Conservation (phyloP, 495 filamentous ascomycete genomes). For the Lentithecium fluviatile region DNA sequence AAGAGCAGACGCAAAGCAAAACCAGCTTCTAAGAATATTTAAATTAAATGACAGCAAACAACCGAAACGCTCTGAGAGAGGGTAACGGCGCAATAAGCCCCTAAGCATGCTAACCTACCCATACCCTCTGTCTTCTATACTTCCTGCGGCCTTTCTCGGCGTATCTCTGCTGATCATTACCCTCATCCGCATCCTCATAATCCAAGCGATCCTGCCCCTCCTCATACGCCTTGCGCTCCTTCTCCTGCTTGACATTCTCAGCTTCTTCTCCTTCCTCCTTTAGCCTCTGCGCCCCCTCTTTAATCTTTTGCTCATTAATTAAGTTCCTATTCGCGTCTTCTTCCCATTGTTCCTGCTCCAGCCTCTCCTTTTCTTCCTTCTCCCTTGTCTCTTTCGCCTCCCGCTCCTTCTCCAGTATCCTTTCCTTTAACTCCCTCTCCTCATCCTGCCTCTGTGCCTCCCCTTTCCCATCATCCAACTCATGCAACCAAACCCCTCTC, state of each 20-base stretch:
- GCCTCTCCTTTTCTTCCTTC: constrained; percentile 37
- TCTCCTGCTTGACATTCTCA: neutral
- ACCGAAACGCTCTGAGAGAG: too few relatives aligned
- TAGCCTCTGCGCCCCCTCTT: neutral
- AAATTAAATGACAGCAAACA: too few relatives aligned
- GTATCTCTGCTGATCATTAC: too few relatives aligned
- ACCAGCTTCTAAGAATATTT: too few relatives aligned
- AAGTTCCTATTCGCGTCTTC: neutral
- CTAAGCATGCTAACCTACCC: too few relatives aligned
- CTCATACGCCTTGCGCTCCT: neutral
- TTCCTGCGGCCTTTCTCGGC: too few relatives aligned
- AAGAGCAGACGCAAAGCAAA: too few relatives aligned
- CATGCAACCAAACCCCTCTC: constrained; percentile 35
- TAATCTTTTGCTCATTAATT: constrained; percentile 5
- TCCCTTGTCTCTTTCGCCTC: constrained; percentile 38
- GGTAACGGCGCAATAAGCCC: too few relatives aligned
- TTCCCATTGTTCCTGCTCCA: constrained; percentile 5
- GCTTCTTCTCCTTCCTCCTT: neutral
- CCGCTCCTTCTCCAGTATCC: constrained; percentile 37
- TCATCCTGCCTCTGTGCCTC: constrained; percentile 8
- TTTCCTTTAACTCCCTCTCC: constrained; percentile 14
- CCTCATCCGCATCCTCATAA: constrained; percentile 1
- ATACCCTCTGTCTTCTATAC: too few relatives aligned
- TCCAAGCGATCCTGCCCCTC: neutral
- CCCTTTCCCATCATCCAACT: constrained; percentile 15